Conservation (phyloP, 1,284 basidiomycete genomes). For the Sanguinoderma infundibulare region DNA sequence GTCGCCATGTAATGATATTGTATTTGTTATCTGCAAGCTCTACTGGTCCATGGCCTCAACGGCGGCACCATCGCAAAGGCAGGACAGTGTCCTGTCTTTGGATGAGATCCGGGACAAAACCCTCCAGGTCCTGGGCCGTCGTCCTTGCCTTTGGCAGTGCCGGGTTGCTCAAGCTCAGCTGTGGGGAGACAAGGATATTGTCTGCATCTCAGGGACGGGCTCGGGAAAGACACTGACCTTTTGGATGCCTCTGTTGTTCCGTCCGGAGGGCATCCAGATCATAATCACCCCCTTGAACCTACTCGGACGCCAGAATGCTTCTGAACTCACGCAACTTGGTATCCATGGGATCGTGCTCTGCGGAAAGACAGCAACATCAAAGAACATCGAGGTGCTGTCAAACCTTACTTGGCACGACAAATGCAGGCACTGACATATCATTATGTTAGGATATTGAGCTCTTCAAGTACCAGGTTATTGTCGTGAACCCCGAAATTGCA, state of each 20-base stretch:
- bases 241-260: conserved; percentile 36
- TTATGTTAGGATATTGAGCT: conserved; percentile 24
- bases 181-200: conserved; percentile 19
- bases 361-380: conserved; percentile 22
- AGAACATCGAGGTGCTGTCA: conserved; percentile 23
- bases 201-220: conserved; percentile 32
- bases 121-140: background rate
- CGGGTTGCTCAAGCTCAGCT: conserved; percentile 15
- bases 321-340: conserved; percentile 13
- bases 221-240: conserved; percentile 37
- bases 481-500: conserved; percentile 39
- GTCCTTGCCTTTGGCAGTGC: conserved; percentile 29
- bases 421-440: too few species aligned
- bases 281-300: conserved; percentile 35
- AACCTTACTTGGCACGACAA: background rate
- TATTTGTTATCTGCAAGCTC: too few species aligned
- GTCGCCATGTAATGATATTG: too few species aligned
- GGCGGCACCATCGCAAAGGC: background rate
- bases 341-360: conserved; percentile 30
- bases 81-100: conserved; percentile 3
- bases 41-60: background rate
- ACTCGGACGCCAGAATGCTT: conserved; percentile 30
- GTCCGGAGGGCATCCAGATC: conserved; percentile 29
- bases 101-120: conserved; percentile 7
- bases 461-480: conserved; percentile 33